Conservation (phyloP, 495 filamentous ascomycete species). For the Aspergillus diversus region DNA sequence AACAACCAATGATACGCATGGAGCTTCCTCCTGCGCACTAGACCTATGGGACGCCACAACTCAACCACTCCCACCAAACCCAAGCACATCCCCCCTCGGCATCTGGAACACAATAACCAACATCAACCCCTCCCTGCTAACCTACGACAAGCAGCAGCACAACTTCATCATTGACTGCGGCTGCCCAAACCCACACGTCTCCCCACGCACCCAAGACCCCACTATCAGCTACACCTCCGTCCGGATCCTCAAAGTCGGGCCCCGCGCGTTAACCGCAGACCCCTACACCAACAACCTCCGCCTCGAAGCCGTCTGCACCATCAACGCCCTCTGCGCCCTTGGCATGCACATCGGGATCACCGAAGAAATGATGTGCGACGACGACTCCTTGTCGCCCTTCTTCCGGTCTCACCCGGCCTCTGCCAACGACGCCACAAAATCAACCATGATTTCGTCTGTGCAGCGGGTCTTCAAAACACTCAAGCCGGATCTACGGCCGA, state of each 20-base stretch:
- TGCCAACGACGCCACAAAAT: constrained; percentile 13
- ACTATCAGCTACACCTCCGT: constrained; percentile 9
- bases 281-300: constrained; percentile 33
- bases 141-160: no score
- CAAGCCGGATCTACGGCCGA: constrained; percentile 33
- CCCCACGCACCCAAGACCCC: constrained; percentile 15
- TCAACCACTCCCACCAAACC: no score
- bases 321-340: constrained; percentile 22
- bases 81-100: no score
- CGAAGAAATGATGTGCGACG: constrained; percentile 28
- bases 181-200: constrained; percentile 8
- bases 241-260: no score
- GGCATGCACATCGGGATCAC: constrained; percentile 29
- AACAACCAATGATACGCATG: no score
- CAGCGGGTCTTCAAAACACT: constrained; percentile 28
- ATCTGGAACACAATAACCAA: no score
- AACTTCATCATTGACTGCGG: background rate
- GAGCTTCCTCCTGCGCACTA: no score
- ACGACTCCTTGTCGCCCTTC: constrained; percentile 29
- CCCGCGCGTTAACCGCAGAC: constrained; percentile 13
- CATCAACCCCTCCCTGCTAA: no score
- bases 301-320: constrained; percentile 29
- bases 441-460: constrained; percentile 20
- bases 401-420: constrained; percentile 17
- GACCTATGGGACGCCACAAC: no score